Evolutionary conservation across 306 rosid species (phyloP).

Genomic region (Vigna radiata): DNA sequence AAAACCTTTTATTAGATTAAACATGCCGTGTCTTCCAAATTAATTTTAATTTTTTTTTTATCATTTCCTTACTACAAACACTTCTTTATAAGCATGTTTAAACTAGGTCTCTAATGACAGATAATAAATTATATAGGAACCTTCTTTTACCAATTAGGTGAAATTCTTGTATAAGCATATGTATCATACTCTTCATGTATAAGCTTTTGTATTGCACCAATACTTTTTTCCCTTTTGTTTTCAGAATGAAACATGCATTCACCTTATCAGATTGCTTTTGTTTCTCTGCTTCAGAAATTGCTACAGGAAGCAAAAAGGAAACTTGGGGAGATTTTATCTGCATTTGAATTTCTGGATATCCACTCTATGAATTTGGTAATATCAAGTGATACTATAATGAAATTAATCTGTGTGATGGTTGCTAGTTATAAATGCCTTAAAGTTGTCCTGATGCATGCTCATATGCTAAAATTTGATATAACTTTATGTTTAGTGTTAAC

Average conservation of each 20-base stretch:
- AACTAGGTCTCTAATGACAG: constrained; percentile 16
- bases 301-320: constrained; percentile 85
- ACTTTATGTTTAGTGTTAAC: constrained; percentile 1
- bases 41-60: constrained; percentile 17
- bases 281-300: constrained; percentile 69
- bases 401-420: constrained; percentile 19
- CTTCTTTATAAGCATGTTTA: background rate
- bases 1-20: background rate
- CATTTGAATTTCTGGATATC: constrained; percentile 91
- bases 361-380: constrained; percentile 81
- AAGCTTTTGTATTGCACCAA: constrained; percentile 14
- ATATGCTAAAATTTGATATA: constrained; percentile 8
- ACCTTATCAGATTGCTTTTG: constrained; percentile 45
- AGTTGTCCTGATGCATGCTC: constrained; percentile 2
- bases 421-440: constrained; percentile 28
- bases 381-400: constrained; percentile 32
- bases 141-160: constrained; percentile 16
- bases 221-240: constrained; percentile 35
- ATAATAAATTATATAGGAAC: constrained; percentile 4
- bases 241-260: constrained; percentile 31
- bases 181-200: constrained; percentile 9
- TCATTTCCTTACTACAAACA: background rate
- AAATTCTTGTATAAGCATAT: background rate
- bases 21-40: background rate
- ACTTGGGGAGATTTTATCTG: constrained; percentile 96